phyloP scores from a whole-genome alignment of 2,329 filamentous ascomycete genomes.

The Colletotrichum zoysiae region DNA sequence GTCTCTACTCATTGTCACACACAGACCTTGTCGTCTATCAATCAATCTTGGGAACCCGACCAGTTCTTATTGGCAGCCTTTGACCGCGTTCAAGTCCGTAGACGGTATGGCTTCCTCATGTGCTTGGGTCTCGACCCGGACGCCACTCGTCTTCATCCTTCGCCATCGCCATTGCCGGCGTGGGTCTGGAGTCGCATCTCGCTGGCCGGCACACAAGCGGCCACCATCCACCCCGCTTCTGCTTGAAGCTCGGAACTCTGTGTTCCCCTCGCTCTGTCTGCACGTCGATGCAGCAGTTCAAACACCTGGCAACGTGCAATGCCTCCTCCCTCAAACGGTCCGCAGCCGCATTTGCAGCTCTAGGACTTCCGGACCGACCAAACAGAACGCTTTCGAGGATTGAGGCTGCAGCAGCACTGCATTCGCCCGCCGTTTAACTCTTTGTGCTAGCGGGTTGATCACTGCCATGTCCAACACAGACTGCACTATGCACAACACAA shows the following conservation, averaged over 20 bases:
- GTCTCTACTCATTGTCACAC: not conserved
- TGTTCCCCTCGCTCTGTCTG: constrained; percentile 29
- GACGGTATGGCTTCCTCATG: not conserved
- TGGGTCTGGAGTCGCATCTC: constrained; percentile 36
- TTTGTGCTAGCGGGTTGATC: constrained; percentile 27
- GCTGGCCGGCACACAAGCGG: constrained; percentile 38
- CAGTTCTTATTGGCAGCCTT: not conserved
- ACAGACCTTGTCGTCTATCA: not conserved
- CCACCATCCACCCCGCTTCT: constrained; percentile 34
- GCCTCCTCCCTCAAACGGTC: constrained; percentile 2
- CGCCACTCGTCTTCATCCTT: constrained; percentile 36
- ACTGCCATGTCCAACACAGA: constrained; percentile 16
- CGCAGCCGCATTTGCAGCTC: constrained; percentile 22
- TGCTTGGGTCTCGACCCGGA: constrained; percentile 17
- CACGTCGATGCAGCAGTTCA: constrained; percentile 30
- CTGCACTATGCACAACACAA: constrained; percentile 36
- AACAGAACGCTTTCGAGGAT: constrained; percentile 20
- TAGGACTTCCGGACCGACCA: constrained; percentile 10
- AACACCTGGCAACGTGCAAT: constrained; percentile 33
- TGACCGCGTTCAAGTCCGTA: constrained; percentile 10
- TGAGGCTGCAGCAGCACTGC: constrained; percentile 37
- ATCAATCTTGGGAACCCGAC: not conserved
- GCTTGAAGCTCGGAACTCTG: constrained; percentile 20
- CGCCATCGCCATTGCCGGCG: constrained; percentile 30
- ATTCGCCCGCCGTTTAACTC: constrained; percentile 34